A percentile compares a stretch with the other conserved stretches of the same genome.
Conservation (phyloP, 148 eudicot species). For the Oxyria digyna region DNA sequence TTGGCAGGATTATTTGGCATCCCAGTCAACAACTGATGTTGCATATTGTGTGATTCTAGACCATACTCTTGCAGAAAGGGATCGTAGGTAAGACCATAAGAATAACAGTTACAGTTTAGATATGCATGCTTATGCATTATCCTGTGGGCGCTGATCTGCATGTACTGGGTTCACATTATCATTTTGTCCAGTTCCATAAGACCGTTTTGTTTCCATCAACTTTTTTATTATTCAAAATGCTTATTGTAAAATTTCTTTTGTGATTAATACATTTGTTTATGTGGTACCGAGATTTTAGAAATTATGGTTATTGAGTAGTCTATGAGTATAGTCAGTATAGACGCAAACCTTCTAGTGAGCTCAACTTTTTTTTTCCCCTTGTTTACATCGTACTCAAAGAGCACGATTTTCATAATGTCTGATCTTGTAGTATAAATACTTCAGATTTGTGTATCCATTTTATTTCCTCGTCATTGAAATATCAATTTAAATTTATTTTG, state of each 20-base stretch:
- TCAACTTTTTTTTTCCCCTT: neutral
- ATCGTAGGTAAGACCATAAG: slow-evolving; percentile 55
- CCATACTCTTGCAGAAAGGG: slow-evolving; percentile 97
- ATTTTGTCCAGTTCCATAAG: neutral
- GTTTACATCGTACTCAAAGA: neutral
- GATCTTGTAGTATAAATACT: neutral
- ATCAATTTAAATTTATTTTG: neutral
- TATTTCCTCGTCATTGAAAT: neutral
- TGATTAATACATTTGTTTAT: neutral
- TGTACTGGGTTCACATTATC: neutral
- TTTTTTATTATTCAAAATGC: neutral
- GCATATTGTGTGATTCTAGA: slow-evolving; percentile 84
- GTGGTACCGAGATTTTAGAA: neutral
- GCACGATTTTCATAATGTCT: neutral
- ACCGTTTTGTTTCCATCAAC: neutral
- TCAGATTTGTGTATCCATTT: neutral
- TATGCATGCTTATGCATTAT: neutral
- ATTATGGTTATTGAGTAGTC: neutral
- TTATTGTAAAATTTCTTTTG: neutral
- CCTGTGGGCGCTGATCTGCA: neutral
- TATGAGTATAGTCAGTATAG: neutral
- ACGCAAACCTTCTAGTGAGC: neutral
- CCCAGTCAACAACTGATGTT: slow-evolving; percentile 63
- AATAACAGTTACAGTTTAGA: neutral
- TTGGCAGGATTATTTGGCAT: slow-evolving; percentile 87